Evolutionary conservation across 768 basidiomycete genomes (phyloP).

Genomic region (Strobilomyces echinocephalus): DNA sequence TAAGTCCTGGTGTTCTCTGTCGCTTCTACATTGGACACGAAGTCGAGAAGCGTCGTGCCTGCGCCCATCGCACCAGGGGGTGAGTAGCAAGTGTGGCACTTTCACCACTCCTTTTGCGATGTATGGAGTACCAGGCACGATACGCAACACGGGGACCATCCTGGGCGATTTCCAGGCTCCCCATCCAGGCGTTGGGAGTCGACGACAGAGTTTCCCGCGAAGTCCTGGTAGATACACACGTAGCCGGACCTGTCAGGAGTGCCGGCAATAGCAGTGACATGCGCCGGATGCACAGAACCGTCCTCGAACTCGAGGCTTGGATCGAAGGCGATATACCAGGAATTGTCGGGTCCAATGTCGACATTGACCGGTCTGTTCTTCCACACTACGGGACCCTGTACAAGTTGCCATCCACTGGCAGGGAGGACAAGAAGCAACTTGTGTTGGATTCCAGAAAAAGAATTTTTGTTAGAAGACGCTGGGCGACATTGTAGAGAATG

Average conservation of each 20-base stretch:
- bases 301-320: conserved; percentile 10
- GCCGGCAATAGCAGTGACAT: conserved; percentile 13
- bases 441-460: conserved; percentile 1
- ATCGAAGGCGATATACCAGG: conserved; percentile 13
- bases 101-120: not conserved
- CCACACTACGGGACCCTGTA: conserved; percentile 15
- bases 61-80: not conserved
- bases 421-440: too few relatives aligned
- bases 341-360: conserved; percentile 11
- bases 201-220: conserved; percentile 6
- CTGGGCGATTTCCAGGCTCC: too few relatives aligned
- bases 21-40: not conserved
- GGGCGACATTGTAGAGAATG: conserved; percentile 5
- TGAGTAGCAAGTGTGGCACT: conserved; percentile 2
- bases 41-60: conserved; percentile 6
- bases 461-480: conserved; percentile 17
- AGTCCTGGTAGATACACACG: conserved; percentile 1
- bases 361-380: conserved; percentile 2
- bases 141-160: too few relatives aligned
- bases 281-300: conserved; percentile 1
- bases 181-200: too few relatives aligned
- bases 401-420: conserved; percentile 2
- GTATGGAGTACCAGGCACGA: too few relatives aligned
- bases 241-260: not conserved
- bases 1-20: not conserved